Percentiles rank a stretch among this genome's conserved stretches.
Evolutionary conservation across 805 yeast genomes (phyloP).

Genomic region (Schwanniomyces sp.): DNA sequence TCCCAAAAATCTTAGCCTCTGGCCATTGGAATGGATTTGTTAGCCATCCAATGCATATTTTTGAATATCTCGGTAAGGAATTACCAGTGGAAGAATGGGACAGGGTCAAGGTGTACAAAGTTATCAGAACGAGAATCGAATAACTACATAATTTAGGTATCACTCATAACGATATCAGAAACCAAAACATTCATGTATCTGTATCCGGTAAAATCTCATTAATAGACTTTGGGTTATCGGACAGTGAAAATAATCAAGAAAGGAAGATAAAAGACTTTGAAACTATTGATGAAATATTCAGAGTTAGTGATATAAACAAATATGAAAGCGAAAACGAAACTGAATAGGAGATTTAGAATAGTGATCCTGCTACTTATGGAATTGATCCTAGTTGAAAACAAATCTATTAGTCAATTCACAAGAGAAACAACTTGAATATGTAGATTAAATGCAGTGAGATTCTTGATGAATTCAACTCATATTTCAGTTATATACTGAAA

Average conservation of each 20-base stretch:
- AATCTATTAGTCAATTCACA: too few species aligned
- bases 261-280: neutral
- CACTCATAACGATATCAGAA: slow-evolving; percentile 1
- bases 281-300: neutral
- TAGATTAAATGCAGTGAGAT: too few species aligned
- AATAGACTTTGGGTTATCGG: slow-evolving; percentile 1
- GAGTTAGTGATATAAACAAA: neutral
- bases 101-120: too few species aligned
- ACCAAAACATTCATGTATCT: slow-evolving; percentile 1
- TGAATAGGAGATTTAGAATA: too few species aligned
- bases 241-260: neutral
- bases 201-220: neutral
- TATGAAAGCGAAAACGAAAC: too few species aligned
- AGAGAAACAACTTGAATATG: too few species aligned
- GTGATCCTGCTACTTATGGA: too few species aligned
- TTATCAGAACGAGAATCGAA: too few species aligned
- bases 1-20: slow-evolving; percentile 3
- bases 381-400: too few species aligned
- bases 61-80: neutral
- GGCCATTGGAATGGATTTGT: slow-evolving; percentile 1
- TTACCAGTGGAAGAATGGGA: too few species aligned
- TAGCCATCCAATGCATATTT: slow-evolving; percentile 1
- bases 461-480: too few species aligned
- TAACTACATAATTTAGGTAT: neutral
- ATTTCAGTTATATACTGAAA: too few species aligned